Evolutionary conservation across 345 rosid species (phyloP).

Genomic region (Eucalyptus rudis): DNA sequence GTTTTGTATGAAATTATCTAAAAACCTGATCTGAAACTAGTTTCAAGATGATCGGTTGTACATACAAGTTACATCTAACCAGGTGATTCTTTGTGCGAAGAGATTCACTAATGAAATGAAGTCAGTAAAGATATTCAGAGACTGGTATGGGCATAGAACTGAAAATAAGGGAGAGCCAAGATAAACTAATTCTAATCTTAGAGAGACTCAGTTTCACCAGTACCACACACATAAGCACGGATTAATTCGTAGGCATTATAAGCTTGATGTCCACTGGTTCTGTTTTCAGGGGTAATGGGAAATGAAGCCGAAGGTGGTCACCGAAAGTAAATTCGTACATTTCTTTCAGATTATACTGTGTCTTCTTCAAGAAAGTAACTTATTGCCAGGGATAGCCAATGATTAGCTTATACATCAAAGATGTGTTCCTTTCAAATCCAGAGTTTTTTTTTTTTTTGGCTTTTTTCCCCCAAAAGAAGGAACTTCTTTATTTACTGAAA

Average conservation of each 20-base stretch:
- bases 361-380: not conserved
- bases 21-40: not conserved
- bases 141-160: not conserved
- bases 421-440: not conserved
- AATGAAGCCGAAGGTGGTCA: not conserved
- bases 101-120: not conserved
- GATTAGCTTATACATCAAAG: not conserved
- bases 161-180: not conserved
- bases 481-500: not conserved
- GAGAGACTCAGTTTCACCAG: not conserved
- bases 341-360: not conserved
- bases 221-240: not conserved
- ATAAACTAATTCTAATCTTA: not conserved
- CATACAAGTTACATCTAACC: not conserved
- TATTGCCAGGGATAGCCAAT: not conserved
- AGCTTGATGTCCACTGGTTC: not conserved
- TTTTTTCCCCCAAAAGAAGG: not conserved
- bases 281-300: not conserved
- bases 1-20: not conserved
- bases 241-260: not conserved
- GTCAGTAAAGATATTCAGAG: not conserved
- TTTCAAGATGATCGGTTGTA: not conserved
- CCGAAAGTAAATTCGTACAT: not conserved
- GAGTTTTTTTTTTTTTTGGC: not conserved
- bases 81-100: not conserved